Conservation (phyloP, 2,329 filamentous ascomycete genomes). For the Didymella keratinophila region DNA sequence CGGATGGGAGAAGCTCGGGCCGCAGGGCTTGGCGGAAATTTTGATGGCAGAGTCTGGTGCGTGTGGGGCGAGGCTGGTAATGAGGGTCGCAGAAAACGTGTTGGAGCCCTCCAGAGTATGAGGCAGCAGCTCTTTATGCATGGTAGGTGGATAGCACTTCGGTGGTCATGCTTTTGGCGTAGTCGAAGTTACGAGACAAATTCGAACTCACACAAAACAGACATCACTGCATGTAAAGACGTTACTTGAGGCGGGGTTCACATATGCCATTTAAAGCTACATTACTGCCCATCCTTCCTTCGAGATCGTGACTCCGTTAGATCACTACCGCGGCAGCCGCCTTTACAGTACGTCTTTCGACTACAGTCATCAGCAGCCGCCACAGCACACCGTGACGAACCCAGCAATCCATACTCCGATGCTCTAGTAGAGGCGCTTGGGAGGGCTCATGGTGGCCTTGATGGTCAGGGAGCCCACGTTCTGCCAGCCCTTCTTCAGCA, state of each 20-base stretch:
- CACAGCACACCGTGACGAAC: conserved; percentile 20
- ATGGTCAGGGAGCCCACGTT: conserved; percentile 99
- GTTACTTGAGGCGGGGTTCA: conserved; percentile 10
- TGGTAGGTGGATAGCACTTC: too few relatives aligned
- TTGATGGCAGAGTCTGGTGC: background rate
- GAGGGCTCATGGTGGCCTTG: conserved; percentile 99
- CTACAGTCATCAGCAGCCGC: conserved; percentile 22
- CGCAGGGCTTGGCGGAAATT: conserved; percentile 10
- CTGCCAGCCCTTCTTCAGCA: conserved; percentile 99
- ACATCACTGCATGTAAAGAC: background rate
- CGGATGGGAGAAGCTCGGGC: background rate
- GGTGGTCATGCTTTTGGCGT: too few relatives aligned
- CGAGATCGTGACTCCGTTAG: conserved; percentile 31
- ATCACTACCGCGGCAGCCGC: conserved; percentile 28
- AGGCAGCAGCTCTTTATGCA: background rate
- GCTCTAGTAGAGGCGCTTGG: conserved; percentile 93
- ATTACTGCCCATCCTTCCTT: conserved; percentile 37
- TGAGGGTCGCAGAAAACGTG: background rate
- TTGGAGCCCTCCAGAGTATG: background rate
- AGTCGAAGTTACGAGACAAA: too few relatives aligned
- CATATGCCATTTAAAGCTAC: conserved; percentile 36
- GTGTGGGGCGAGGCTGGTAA: background rate
- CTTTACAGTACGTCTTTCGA: conserved; percentile 12
- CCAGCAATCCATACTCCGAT: conserved; percentile 26
- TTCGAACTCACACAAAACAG: background rate